Base-by-base conservation (phyloP, 345 rosid genomes). In the Citropsis articulata region DNA sequence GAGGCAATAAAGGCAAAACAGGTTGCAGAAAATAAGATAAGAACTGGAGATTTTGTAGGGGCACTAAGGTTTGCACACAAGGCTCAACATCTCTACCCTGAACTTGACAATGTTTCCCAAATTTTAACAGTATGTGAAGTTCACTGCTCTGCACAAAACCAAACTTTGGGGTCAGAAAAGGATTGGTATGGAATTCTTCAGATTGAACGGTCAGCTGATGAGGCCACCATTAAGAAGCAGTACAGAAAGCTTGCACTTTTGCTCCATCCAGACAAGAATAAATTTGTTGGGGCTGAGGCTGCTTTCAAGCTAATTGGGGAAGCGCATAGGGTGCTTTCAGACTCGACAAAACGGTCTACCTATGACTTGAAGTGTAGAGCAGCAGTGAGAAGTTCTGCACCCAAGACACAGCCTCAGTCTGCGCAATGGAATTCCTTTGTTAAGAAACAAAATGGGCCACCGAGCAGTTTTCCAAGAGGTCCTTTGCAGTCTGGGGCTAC, bases 211-310 rank as follows among this genome's bases (percentile, higher is more conserved):
- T 79, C 81, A 3, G 84, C 89, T 45, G 97, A 88, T 70, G 94
- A 87, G 61, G 78, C 69, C 42, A 83, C 85, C 16, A 86, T 95
- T 84, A 92, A 85, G 92, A 92, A 90, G 88, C 99, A 95, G 64
- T 91, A 87, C 81, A 90, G 86, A 85, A 95, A 91, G 89, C 89
- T 92, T 31, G 95, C 95, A 0, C 85, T 95, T 79, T 83, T 85
- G 55, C 94, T 95, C 75, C 99, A 95, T 89, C 99, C 99, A 0
- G 98, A 95, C 71, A 95, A 92, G 82, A 95, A 95, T 79, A 89
- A 91, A 79, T 90, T 90, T 73, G 22, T 90, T 31, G 99, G 99
- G 53, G 93, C 97, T 1, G 99, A 95, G 83, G 84, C 97, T 75
- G 99, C 99, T 82, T 95, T 95, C 77, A 92, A 93, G 86, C 73